A percentile compares a stretch with the other conserved stretches of the same genome.
Conservation (phyloP, 2,329 filamentous ascomycete genomes). For the Lojkania enalia region DNA sequence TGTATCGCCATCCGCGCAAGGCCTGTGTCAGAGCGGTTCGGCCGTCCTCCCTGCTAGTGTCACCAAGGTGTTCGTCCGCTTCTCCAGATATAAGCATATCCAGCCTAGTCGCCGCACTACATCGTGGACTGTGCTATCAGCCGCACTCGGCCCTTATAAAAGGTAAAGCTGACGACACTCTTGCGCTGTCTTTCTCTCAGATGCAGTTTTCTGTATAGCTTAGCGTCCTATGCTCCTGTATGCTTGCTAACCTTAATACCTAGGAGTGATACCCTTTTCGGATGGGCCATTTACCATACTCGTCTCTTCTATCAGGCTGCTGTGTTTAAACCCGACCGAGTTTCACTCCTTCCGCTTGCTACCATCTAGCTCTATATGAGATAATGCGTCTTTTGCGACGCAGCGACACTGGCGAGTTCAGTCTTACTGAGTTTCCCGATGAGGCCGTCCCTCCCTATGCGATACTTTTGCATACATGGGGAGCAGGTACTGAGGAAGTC, state of each 20-base stretch:
- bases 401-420: background rate
- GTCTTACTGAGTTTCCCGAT: constrained; percentile 4
- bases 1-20: constrained; percentile 1
- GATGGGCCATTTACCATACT: constrained; percentile 11
- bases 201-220: constrained; percentile 13
- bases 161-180: constrained; percentile 15
- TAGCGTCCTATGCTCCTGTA: constrained; percentile 10
- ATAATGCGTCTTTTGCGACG: too few relatives aligned
- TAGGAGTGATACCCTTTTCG: constrained; percentile 7
- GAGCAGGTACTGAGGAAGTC: background rate
- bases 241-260: constrained; percentile 12
- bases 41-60: too few relatives aligned
- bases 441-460: constrained; percentile 7
- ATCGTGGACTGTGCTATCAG: constrained; percentile 12
- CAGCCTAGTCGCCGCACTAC: constrained; percentile 12
- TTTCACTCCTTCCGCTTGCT: constrained; percentile 8
- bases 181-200: constrained; percentile 9
- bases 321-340: too few relatives aligned
- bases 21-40: constrained; percentile 5
- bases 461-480: background rate
- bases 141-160: constrained; percentile 10
- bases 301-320: constrained; percentile 9
- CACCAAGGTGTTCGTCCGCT: too few relatives aligned
- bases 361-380: background rate
- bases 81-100: too few relatives aligned